These are phyloP conservation scores for Phylloporus sp. DNA, from an alignment of 768 basidiomycete species.

Conservation along the genomic window DNA sequence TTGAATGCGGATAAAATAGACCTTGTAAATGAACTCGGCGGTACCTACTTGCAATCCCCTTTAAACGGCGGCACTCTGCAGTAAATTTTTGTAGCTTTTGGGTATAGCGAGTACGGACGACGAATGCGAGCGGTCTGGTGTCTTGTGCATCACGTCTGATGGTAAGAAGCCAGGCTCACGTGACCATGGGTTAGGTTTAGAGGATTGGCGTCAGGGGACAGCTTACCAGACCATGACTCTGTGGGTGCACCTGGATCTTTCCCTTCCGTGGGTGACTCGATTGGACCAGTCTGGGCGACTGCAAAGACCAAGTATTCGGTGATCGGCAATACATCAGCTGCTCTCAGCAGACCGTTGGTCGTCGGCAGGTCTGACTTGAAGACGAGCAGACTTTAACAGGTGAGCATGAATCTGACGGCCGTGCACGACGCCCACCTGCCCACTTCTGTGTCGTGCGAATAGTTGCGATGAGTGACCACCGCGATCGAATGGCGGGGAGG, in stretches of 20 bases:
- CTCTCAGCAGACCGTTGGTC: neutral
- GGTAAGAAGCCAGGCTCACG: slow-evolving; percentile 49
- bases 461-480: slow-evolving; percentile 45
- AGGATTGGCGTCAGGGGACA: neutral
- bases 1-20: slow-evolving; percentile 8
- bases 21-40: no score
- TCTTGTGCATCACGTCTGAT: slow-evolving; percentile 41
- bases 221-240: slow-evolving; percentile 36
- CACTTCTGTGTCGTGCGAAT: slow-evolving; percentile 42
- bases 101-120: slow-evolving; percentile 40
- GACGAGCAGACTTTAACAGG: slow-evolving; percentile 17
- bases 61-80: slow-evolving; percentile 54
- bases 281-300: slow-evolving; percentile 50
- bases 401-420: slow-evolving; percentile 1
- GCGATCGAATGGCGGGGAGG: slow-evolving; percentile 31
- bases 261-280: slow-evolving; percentile 30
- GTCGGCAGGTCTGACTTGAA: slow-evolving; percentile 2
- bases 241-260: slow-evolving; percentile 28
- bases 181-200: slow-evolving; percentile 1
- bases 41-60: slow-evolving; percentile 50
- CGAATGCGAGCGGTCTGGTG: slow-evolving; percentile 39
- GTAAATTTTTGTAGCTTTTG: slow-evolving; percentile 44
- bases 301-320: slow-evolving; percentile 47
- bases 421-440: slow-evolving; percentile 42
- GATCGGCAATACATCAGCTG: slow-evolving; percentile 41